These are phyloP conservation scores for Pseudogymnoascus sp. DNA, from an alignment of 2,329 filamentous ascomycete species.

Conservation along the genomic window DNA sequence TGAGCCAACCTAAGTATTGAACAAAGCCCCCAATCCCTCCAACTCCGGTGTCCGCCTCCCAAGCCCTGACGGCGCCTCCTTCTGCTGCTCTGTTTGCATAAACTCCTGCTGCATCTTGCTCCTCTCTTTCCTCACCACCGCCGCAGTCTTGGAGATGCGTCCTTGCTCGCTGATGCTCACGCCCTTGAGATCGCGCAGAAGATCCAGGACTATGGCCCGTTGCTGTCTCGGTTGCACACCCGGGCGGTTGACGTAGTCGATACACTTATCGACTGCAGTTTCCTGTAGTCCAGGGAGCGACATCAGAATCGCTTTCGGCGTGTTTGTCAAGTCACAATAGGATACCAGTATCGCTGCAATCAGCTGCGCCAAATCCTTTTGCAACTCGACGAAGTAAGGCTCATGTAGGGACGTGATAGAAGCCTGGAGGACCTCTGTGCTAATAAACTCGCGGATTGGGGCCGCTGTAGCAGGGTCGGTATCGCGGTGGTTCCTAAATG, in stretches of 20 bases:
- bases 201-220: slow-evolving; percentile 69
- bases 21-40: slow-evolving; percentile 4
- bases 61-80: slow-evolving; percentile 3
- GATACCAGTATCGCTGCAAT: slow-evolving; percentile 78
- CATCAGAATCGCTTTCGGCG: slow-evolving; percentile 67
- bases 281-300: slow-evolving; percentile 69
- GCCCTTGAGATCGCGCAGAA: slow-evolving; percentile 79
- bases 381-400: slow-evolving; percentile 91
- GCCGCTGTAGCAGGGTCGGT: slow-evolving; percentile 27
- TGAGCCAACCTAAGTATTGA: neutral
- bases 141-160: slow-evolving; percentile 56
- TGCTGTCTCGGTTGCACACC: slow-evolving; percentile 63
- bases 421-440: slow-evolving; percentile 77
- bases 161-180: slow-evolving; percentile 91
- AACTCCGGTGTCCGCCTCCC: neutral
- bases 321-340: slow-evolving; percentile 61
- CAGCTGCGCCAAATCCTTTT: slow-evolving; percentile 80
- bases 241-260: slow-evolving; percentile 50
- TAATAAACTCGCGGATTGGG: slow-evolving; percentile 82
- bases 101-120: slow-evolving; percentile 59
- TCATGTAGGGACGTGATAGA: slow-evolving; percentile 89
- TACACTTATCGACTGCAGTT: slow-evolving; percentile 56
- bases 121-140: slow-evolving; percentile 35
- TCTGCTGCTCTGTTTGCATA: slow-evolving; percentile 40
- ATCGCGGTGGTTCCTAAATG: slow-evolving; percentile 43